Evolutionary conservation across 352 stramenopile species (phyloP).

Genomic region (Salisapilia sapeloensis): DNA sequence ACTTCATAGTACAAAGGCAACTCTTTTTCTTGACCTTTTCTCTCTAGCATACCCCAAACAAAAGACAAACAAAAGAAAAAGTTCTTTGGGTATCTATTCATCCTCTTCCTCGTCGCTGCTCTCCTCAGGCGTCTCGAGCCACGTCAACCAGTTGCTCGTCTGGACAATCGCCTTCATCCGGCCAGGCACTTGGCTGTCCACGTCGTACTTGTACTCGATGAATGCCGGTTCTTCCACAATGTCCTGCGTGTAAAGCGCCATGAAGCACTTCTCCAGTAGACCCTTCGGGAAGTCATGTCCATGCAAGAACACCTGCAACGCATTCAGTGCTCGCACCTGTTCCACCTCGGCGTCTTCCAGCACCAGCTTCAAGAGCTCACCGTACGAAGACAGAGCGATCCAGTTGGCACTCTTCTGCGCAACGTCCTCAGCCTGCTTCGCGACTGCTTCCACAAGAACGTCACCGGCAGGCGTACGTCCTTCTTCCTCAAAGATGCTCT

Average conservation of each 20-base stretch:
- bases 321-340: conserved; percentile 54
- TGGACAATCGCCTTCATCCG: conserved; percentile 76
- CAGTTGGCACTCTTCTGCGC: conserved; percentile 69
- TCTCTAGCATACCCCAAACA: too few species aligned
- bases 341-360: conserved; percentile 30
- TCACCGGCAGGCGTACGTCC: conserved; percentile 14
- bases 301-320: conserved; percentile 62
- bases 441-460: conserved; percentile 40
- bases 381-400: conserved; percentile 44
- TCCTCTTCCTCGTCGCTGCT: conserved; percentile 61
- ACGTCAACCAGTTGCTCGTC: conserved; percentile 64
- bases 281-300: conserved; percentile 61
- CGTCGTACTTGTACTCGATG: conserved; percentile 80
- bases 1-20: too few species aligned
- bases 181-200: conserved; percentile 44
- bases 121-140: conserved; percentile 61
- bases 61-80: too few species aligned
- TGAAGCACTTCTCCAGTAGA: conserved; percentile 71
- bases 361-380: conserved; percentile 33
- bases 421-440: conserved; percentile 27
- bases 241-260: conserved; percentile 70
- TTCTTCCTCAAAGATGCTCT: conserved; percentile 28
- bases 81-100: conserved; percentile 35
- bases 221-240: conserved; percentile 66
- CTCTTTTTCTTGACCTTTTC: too few species aligned